phyloP scores from a whole-genome alignment of 1,284 basidiomycete species.

The Moesziomyces parantarcticus region DNA sequence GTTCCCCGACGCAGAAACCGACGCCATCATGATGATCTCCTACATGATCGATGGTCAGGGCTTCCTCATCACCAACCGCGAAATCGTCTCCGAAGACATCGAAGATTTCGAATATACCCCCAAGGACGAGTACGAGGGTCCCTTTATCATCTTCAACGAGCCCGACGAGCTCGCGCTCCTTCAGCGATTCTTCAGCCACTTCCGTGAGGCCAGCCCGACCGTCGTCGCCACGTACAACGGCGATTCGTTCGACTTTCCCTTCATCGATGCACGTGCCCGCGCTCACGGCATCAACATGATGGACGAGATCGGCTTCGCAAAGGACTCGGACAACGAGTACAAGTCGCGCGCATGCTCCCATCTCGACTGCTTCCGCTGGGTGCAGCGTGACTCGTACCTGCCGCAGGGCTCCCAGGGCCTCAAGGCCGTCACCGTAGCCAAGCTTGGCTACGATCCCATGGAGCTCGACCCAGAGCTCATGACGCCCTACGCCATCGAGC shows the following conservation, averaged over 20 bases:
- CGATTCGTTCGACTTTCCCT: conserved; percentile 99
- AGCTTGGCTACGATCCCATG: conserved; percentile 96
- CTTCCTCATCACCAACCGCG: conserved; percentile 95
- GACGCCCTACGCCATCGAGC: conserved; percentile 99
- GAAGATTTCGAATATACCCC: conserved; percentile 99
- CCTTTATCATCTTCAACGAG: conserved; percentile 96
- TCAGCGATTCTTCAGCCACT: conserved; percentile 91
- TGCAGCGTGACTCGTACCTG: conserved; percentile 98
- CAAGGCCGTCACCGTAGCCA: conserved; percentile 96
- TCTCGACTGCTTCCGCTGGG: conserved; percentile 99
- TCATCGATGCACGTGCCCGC: conserved; percentile 87
- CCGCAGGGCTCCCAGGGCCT: conserved; percentile 98
- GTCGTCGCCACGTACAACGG: conserved; percentile 99
- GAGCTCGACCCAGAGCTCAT: conserved; percentile 98
- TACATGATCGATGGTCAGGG: conserved; percentile 98
- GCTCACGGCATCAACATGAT: conserved; percentile 96
- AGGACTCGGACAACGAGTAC: conserved; percentile 93
- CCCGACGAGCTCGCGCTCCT: conserved; percentile 78
- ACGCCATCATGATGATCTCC: conserved; percentile 99
- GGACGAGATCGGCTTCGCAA: conserved; percentile 90
- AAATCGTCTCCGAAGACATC: conserved; percentile 97
- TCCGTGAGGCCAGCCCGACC: conserved; percentile 90
- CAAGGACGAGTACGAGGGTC: conserved; percentile 96
- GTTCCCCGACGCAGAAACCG: conserved; percentile 93
- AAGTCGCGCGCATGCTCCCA: conserved; percentile 93